Base-by-base conservation (phyloP, 805 yeast species). In the Cyberlindnera japonica region DNA sequence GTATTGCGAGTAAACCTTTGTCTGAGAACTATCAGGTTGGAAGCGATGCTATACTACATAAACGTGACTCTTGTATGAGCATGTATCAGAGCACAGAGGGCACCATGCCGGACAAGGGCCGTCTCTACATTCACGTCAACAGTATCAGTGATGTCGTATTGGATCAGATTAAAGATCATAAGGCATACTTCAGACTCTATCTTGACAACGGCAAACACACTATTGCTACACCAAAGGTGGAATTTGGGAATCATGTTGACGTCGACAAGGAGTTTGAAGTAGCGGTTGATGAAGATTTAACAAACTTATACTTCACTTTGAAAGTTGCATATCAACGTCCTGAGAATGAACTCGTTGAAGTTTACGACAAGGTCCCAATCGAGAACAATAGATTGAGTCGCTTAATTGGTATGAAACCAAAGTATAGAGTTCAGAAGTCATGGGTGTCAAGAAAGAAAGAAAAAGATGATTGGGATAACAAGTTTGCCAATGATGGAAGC, bases 401-500 rank as follows among this genome's bases (percentile, higher is more conserved):
- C 43, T 34, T 72, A 25, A 61, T 75, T 43, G 76, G 78, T 14
- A 25, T 48, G 16, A 65, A 65, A 40, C 62, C 58, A 16, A 66
- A 62, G 40, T 68, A 58, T 44, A 58, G 47, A 32, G 55, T 59
- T 18, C 63, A 67, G 24, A 68, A 62, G 38, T 76, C 65, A 48
- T 75, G 69, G 45, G 74, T 79, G 6, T 69, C 79, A 3, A 68
- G 68, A 45, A 69, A 74, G 23, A 67, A 72, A 1, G 60, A 62
- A 4, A 42, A 50, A 19, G 95, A 84, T 63, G 64, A 71, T 3
- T 75, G 91, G 83, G 75, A 74, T 24, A 61, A 68, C 24, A 64
- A 75, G 40, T 72, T 88, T 47, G 96, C 97, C 2, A 69, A 71
- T 24, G 95, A 88, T 59, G 98, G 98, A 2, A 86, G 96, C 26